Evolutionary conservation across 2,329 filamentous ascomycete genomes (phyloP), one percentile per base, ranked within the genome.

Genomic region (Aspergillus tanneri): DNA sequence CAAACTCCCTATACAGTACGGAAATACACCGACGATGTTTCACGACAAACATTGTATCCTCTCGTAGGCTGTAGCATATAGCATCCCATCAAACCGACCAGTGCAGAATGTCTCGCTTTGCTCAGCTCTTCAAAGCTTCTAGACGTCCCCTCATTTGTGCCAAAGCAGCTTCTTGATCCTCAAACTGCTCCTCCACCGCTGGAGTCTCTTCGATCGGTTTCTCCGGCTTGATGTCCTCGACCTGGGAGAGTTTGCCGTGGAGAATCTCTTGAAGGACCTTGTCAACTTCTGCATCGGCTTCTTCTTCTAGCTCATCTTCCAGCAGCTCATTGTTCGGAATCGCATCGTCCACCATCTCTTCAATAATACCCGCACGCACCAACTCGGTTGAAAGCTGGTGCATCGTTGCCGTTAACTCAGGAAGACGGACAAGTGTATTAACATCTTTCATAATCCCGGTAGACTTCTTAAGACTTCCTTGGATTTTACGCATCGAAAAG

Each of bases 401-500:
- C 92, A 97, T 97, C 7, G 91, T 96, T 11, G 82, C 84, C 16
- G 86, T 89, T 53, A 97, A 77, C 73, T 96, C 88, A 9, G 93
- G 93, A 59, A 99, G 72, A 22, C 86, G 80, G 41, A 96, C 84
- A 21, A 97, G 77, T 12, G 79, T 81, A 70, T 97, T 97, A 50
- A 99, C 90, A 68, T 97, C 90, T 72, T 91, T 92, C 93, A 99
- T 97, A 59, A 99, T 91, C 36, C 88, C 87, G 7, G 92, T 91
- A 60, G 85, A 89, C 34, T 87, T 86, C 58, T 83, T 82, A 64
- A 99, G 90, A 63, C 86, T 90, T 37, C 91, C 92, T 72, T 97
- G 91, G 55, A 99, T 97, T 78, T 95, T 95, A 59, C 90, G 85
- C 61, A 97, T 86, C 2, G 90, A 88, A 70, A 97, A 97, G 1